Conservation (phyloP, 1,284 basidiomycete genomes). For the Schizophyllum commune region DNA sequence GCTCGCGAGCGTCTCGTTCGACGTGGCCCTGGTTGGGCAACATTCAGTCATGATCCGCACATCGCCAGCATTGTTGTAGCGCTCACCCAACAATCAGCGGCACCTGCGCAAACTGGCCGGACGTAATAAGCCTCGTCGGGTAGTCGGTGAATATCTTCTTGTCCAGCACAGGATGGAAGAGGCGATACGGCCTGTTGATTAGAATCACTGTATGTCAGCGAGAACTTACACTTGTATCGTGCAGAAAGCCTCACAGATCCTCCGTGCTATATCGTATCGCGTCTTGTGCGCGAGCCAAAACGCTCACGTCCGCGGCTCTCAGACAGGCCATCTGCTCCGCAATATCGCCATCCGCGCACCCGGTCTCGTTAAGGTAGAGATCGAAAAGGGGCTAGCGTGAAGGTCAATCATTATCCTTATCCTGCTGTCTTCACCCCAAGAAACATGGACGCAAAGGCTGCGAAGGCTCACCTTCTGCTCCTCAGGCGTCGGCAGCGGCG, state of each 20-base stretch:
- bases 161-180: constrained; percentile 35
- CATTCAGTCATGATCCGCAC: neutral
- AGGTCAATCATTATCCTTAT: neutral
- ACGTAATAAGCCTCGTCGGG: constrained; percentile 36
- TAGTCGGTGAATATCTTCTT: constrained; percentile 38
- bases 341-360: constrained; percentile 33
- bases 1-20: constrained; percentile 45
- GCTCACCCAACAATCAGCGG: constrained; percentile 53
- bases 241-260: neutral
- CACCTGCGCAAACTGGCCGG: constrained; percentile 37
- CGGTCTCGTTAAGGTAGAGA: constrained; percentile 39
- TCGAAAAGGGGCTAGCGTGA: constrained; percentile 39
- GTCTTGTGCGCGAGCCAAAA: constrained; percentile 49
- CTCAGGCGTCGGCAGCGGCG: constrained; percentile 38
- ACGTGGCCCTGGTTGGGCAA: constrained; percentile 33
- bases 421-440: no score
- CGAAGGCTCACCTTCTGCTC: constrained; percentile 35
- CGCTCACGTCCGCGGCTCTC: constrained; percentile 38
- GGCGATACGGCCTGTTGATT: neutral
- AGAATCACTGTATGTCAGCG: neutral
- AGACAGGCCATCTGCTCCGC: constrained; percentile 36
- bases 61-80: neutral
- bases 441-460: no score
- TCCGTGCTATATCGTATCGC: constrained; percentile 13
- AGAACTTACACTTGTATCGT: neutral